These are phyloP conservation scores for Talaromyces sp. DNA, from an alignment of 2,329 filamentous ascomycete species.

Conservation along the genomic window DNA sequence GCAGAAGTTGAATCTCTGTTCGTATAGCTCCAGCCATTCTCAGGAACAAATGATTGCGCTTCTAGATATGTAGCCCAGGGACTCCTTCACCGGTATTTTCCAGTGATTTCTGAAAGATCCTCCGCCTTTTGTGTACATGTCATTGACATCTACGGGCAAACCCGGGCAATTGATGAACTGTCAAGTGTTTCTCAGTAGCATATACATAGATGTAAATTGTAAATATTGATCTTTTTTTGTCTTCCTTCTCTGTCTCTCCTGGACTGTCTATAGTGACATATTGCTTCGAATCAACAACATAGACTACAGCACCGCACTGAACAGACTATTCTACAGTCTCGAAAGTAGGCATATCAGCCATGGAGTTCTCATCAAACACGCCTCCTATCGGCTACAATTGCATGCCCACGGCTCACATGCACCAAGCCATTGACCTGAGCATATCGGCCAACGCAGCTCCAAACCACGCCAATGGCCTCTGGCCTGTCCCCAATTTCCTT, in stretches of 20 bases:
- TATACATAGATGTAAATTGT: background rate
- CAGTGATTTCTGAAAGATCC: background rate
- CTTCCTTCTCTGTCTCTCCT: background rate
- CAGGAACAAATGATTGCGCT: too few relatives aligned
- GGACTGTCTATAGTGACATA: background rate
- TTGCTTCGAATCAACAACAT: background rate
- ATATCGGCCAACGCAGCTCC: background rate
- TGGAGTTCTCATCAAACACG: background rate
- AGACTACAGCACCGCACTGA: too few relatives aligned
- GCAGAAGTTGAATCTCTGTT: too few relatives aligned
- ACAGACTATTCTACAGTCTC: background rate
- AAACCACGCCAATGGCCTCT: background rate
- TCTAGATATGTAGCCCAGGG: too few relatives aligned
- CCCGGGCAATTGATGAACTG: background rate
- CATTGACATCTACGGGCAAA: background rate
- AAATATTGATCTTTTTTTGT: background rate
- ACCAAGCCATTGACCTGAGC: background rate
- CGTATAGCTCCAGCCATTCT: too few relatives aligned
- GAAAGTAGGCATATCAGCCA: background rate
- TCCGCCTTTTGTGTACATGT: background rate
- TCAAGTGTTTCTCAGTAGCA: background rate
- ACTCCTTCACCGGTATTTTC: too few relatives aligned
- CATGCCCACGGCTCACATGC: background rate
- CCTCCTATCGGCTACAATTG: background rate
- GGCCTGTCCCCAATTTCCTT: background rate